Evolutionary conservation across 805 yeast species (phyloP).

Genomic region (Kuraishia capsulata): DNA sequence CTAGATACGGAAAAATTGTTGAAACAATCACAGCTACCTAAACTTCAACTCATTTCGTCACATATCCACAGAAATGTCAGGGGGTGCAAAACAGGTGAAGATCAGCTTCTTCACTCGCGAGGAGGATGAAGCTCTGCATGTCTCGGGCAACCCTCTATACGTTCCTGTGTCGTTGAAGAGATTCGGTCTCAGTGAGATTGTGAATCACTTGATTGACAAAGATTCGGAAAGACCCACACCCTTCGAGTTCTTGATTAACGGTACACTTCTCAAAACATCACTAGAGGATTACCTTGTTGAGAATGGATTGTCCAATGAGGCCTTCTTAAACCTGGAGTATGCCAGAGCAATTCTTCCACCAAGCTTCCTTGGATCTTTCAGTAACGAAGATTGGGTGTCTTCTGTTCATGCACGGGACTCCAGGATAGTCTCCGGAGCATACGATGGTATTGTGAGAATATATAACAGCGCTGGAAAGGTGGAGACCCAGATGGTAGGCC

Average conservation of each 20-base stretch:
- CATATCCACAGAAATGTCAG: too few relatives aligned
- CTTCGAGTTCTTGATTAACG: slow-evolving; percentile 87
- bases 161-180: slow-evolving; percentile 84
- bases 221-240: slow-evolving; percentile 60
- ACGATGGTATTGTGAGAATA: slow-evolving; percentile 89
- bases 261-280: slow-evolving; percentile 68
- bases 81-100: slow-evolving; percentile 3
- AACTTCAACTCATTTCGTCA: too few relatives aligned
- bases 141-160: slow-evolving; percentile 71
- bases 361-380: slow-evolving; percentile 77
- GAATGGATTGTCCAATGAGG: slow-evolving; percentile 77
- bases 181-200: slow-evolving; percentile 90
- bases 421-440: slow-evolving; percentile 77
- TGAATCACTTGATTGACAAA: slow-evolving; percentile 69
- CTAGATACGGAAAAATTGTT: too few relatives aligned
- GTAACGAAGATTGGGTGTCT: slow-evolving; percentile 94
- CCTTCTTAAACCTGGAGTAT: slow-evolving; percentile 74
- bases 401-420: slow-evolving; percentile 44
- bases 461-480: slow-evolving; percentile 79
- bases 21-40: too few relatives aligned
- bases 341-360: slow-evolving; percentile 93
- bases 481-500: slow-evolving; percentile 77
- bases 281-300: slow-evolving; percentile 69
- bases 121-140: slow-evolving; percentile 61
- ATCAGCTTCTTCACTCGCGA: slow-evolving; percentile 68